These are phyloP conservation scores for Alnus glutinosa DNA, from an alignment of 306 rosid species.

Conservation along the genomic window DNA sequence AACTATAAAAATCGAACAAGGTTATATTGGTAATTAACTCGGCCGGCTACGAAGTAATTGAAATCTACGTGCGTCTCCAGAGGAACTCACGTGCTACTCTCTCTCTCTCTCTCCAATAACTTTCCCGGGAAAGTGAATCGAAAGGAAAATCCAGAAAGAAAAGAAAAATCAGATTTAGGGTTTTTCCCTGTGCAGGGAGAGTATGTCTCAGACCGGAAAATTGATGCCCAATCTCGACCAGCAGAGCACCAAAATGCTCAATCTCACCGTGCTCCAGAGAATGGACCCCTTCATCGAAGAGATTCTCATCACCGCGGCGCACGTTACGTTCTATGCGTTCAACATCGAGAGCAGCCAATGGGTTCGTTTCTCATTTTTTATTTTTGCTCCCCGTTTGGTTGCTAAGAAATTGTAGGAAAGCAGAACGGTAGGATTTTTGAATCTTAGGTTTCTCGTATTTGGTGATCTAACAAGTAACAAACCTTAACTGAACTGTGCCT, in stretches of 20 bases:
- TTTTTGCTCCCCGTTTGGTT: slow-evolving; percentile 15
- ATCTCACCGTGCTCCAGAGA: slow-evolving; percentile 89
- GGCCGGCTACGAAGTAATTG: too few species aligned
- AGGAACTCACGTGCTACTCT: neutral
- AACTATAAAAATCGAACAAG: neutral
- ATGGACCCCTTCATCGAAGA: slow-evolving; percentile 85
- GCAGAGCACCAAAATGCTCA: slow-evolving; percentile 77
- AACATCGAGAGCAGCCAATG: slow-evolving; percentile 82
- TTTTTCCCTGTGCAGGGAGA: neutral
- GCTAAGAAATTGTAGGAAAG: slow-evolving; percentile 10
- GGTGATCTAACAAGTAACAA: neutral
- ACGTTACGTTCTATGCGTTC: slow-evolving; percentile 84
- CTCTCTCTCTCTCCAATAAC: neutral
- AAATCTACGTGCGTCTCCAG: neutral
- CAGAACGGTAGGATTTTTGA: neutral
- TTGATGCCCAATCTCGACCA: slow-evolving; percentile 93
- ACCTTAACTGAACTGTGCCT: neutral
- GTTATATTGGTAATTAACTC: neutral
- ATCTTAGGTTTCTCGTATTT: slow-evolving; percentile 5
- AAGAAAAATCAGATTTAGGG: slow-evolving; percentile 26
- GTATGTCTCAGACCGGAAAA: slow-evolving; percentile 70
- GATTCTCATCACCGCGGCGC: slow-evolving; percentile 93
- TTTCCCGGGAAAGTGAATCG: slow-evolving; percentile 27
- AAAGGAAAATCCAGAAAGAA: slow-evolving; percentile 17
- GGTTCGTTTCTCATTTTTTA: slow-evolving; percentile 51